Evolutionary conservation across 352 stramenopile genomes (phyloP), one percentile per base, ranked within the genome.

Genomic region (Pythium angustatum): DNA sequence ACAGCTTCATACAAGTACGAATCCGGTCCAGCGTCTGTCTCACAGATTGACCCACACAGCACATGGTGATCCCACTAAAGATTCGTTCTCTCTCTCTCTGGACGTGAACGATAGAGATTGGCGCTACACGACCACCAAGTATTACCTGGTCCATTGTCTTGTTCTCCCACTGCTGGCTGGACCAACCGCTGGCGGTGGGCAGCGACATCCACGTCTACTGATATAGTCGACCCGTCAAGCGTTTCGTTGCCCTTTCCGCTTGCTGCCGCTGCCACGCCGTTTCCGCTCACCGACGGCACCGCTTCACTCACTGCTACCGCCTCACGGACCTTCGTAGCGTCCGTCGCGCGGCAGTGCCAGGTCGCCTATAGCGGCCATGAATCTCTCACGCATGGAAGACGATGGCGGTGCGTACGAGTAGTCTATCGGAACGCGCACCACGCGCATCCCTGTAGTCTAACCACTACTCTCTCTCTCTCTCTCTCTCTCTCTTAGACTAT

Each of bases 381-480:
- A 58, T n/a, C 36, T 45, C 33, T 49, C 51, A 14, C 51, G 51
- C 51, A 58, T 58, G 68, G 60, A 24, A 74, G 53, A 50, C 69
- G 60, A 51, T 73, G 57, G 31, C 49, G 67, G 34, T 71, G 22
- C 4, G 64, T 48, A 11, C 28, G 49, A 43, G 21, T 9, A 55
- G 48, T 11, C 28, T 43, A 17, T 21, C 14, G 36, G 7, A 17
- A 21, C 11, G 14, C n/a, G 7, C 11, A 19, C 21, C 27, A 22
- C 4, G 24, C n/a, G n/a, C n/a, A n/a, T n/a, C n/a, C n/a, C n/a
- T n/a, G n/a, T n/a, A n/a, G n/a, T n/a, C n/a, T n/a, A n/a, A n/a
- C n/a, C n/a, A n/a, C n/a, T n/a, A n/a, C n/a, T n/a, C n/a, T n/a
- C n/a, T n/a, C n/a, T n/a, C 43, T 53, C 9, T 56, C 30, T 3